Base-by-base conservation (phyloP, 2,329 filamentous ascomycete species). In the Elsinoe ampelina region DNA sequence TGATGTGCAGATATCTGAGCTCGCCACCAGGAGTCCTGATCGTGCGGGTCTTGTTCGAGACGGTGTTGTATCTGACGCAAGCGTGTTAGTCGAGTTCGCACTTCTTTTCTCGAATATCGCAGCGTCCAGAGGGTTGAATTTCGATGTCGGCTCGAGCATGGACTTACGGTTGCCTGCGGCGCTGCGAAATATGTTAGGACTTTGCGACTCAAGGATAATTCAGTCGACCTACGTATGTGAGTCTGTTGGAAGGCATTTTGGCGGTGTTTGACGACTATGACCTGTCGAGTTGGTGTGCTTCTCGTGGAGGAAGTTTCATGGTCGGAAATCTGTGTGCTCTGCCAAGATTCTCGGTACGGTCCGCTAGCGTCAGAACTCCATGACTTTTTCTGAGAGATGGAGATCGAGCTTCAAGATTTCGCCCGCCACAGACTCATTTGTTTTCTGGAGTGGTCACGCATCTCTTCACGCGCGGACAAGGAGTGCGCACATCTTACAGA, bases 1-100 rank as follows among this genome's bases (percentile, higher is more conserved):
- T 97, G 82, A 96, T 91, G 86, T 98, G 92, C 70, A 97, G 87
- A 74, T 95, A 86, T 76, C 93, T 86, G 72, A 95, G 85, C 76
- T 92, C 84, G 75, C 93, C 93, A 76, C 93, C 95, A 67, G 95
- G 93, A 67, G 93, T 98, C 84, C 93, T 93, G 78, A 95, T 77
- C 72, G 95, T 82, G 74, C 93, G 87, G 75, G 93, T 92, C 79
- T 90, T 89, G 87, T 98, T 96, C 76, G 89, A 95, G 75, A 81
- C 81, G 76, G 92, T 97, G 86, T 97, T 97, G 88, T 97, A 98
- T 74, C 89, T 93, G 72, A 30, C 56, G 50, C 41, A 50, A 50
- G 51, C 19, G 50, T 55, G 57, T 64, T 43, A 63, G 59, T 57
- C 39, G 48, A 42, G 55, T 32, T 55, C 34, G 41, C 51, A 54